Conservation (phyloP, 495 filamentous ascomycete genomes). For the Neurospora sp. region DNA sequence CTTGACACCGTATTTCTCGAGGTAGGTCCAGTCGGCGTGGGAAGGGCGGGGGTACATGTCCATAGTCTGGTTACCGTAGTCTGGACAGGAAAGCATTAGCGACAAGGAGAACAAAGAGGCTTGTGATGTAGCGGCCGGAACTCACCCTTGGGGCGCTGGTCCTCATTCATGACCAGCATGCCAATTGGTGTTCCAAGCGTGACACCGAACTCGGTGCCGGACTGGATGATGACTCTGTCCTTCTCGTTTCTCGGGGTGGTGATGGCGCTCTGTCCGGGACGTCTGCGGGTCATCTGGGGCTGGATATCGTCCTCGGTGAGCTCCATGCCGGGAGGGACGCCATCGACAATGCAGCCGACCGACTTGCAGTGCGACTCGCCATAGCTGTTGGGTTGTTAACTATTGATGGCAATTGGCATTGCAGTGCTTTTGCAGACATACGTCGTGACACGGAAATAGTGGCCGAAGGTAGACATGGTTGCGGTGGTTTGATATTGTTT, state of each 20-base stretch:
- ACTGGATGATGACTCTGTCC: slow-evolving; percentile 85
- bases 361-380: slow-evolving; percentile 86
- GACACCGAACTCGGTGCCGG: slow-evolving; percentile 84
- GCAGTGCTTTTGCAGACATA: slow-evolving; percentile 31
- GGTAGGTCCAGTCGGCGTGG: slow-evolving; percentile 95
- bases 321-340: slow-evolving; percentile 78
- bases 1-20: slow-evolving; percentile 95
- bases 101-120: not conserved
- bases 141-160: slow-evolving; percentile 70
- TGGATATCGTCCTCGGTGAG: slow-evolving; percentile 88
- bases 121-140: not conserved
- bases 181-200: slow-evolving; percentile 90
- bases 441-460: slow-evolving; percentile 77
- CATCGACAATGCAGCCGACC: slow-evolving; percentile 85
- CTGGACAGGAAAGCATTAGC: slow-evolving; percentile 22
- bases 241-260: slow-evolving; percentile 92
- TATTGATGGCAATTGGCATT: not conserved
- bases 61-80: slow-evolving; percentile 89
- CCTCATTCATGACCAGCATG: slow-evolving; percentile 80
- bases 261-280: slow-evolving; percentile 82
- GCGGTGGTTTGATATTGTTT: not conserved
- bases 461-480: slow-evolving; percentile 84
- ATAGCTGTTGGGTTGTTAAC: slow-evolving; percentile 44
- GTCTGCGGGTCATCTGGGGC: slow-evolving; percentile 82
- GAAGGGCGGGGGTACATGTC: slow-evolving; percentile 82